These are phyloP conservation scores for Eucalyptus fibrosa DNA, from an alignment of 345 rosid species.

Conservation along the genomic window DNA sequence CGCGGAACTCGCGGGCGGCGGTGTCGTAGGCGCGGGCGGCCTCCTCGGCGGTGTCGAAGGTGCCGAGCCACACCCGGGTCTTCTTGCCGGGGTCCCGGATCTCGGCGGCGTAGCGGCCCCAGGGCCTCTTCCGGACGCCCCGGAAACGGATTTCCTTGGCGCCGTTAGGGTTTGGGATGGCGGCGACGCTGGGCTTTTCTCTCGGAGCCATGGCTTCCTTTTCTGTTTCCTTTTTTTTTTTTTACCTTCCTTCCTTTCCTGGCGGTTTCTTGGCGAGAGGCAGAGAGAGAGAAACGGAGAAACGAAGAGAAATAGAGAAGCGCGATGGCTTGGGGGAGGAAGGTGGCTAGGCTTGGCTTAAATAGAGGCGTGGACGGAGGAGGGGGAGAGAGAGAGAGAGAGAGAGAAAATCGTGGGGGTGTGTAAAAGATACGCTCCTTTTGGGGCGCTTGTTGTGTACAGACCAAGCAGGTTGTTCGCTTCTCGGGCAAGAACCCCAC, in stretches of 20 bases:
- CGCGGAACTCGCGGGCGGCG: conserved; percentile 85
- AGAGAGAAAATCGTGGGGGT: background rate
- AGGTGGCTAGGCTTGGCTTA: background rate
- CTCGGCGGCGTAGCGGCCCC: conserved; percentile 98
- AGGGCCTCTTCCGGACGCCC: conserved; percentile 87
- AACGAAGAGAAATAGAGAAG: background rate
- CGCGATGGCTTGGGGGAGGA: background rate
- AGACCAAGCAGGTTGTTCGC: background rate
- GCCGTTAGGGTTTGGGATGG: background rate
- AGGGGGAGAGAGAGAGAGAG: background rate
- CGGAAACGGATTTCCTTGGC: conserved; percentile 61
- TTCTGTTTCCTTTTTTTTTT: no score
- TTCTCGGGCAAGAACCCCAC: background rate
- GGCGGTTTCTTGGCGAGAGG: background rate
- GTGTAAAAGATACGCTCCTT: conserved; percentile 2
- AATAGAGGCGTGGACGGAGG: background rate
- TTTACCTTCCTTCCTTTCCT: background rate
- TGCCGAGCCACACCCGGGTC: conserved; percentile 93
- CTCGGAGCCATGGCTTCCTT: conserved; percentile 28
- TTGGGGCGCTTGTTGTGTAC: conserved; percentile 11
- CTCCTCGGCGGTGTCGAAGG: conserved; percentile 80
- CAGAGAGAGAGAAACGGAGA: background rate
- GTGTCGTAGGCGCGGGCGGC: conserved; percentile 91
- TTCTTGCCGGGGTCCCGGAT: conserved; percentile 92
- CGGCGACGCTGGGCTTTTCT: conserved; percentile 14